Base-by-base conservation (phyloP, 129 eudicot genomes). In the Ambrosia artemisiifolia region DNA sequence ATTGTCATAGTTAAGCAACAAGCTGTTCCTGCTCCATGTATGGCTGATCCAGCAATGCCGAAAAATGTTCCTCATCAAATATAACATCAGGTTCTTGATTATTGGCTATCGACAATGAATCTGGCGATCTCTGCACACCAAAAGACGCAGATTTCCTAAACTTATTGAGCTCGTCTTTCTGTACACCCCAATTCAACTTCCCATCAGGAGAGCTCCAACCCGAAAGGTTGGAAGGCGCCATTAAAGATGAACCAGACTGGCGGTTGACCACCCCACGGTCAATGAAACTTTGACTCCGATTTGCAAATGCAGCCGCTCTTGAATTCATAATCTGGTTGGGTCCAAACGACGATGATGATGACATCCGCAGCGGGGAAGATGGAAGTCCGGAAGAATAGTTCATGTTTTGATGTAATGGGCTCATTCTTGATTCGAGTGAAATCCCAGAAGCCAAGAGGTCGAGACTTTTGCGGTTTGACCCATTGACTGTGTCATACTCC, bases 181-280 rank as follows among this genome's bases (percentile, higher is more conserved):
- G 87, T 14, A 90, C 67, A 0, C 96, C 94, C 96, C 96, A 90
- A 53, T 85, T 84, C 67, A 90, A 57, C 53, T 87, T 90, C n/a
- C 96, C 96, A 79, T 87, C 90, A 40, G 96, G 93, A 5, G 96
- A 83, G 33, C 96, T 75, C 96, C 96, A 90, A 55, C 83, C 96
- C 0, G 94, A 83, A 68, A 83, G 83, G 55, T 69, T 33, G 7
- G 92, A 74, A 42, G 85, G 75, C 72, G 49, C 51, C 69, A 57
- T 61, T n/a, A 64, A 11, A 43, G 65, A 44, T 12, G 78, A 47
- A 0, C 73, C 70, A 36, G 96, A 67, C 59, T 69, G 83, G 19
- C 78, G 92, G 77, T 74, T 80, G 75, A 60, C 90, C 2, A 83
- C 64, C 69, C 86, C 74, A 53, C 85, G 84, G 57, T 90, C 96